phyloP scores from a whole-genome alignment of 2,329 filamentous ascomycete species.

The Trichoderma sp. region DNA sequence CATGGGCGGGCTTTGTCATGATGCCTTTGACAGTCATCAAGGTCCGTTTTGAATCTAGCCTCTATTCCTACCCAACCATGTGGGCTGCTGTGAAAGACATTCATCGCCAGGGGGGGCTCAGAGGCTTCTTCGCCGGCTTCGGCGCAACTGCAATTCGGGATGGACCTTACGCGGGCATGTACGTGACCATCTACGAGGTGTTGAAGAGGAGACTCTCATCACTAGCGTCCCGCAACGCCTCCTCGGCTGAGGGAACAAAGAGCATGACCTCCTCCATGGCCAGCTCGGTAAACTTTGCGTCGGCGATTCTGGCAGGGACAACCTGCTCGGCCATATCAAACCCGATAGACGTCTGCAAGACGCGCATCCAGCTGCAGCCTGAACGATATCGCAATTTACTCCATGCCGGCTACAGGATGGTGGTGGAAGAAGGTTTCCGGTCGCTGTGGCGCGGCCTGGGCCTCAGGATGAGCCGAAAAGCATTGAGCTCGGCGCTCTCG shows the following conservation, averaged over 20 bases:
- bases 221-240: slow-evolving; percentile 22
- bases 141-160: slow-evolving; percentile 91
- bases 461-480: slow-evolving; percentile 85
- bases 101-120: slow-evolving; percentile 64
- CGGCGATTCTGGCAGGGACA: slow-evolving; percentile 75
- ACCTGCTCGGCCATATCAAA: slow-evolving; percentile 88
- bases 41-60: slow-evolving; percentile 86
- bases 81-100: slow-evolving; percentile 73
- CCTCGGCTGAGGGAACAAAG: slow-evolving; percentile 20
- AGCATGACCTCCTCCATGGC: slow-evolving; percentile 34
- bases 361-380: slow-evolving; percentile 86
- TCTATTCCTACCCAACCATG: slow-evolving; percentile 81
- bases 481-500: slow-evolving; percentile 86
- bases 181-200: slow-evolving; percentile 91
- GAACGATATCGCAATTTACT: slow-evolving; percentile 77
- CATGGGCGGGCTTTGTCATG: slow-evolving; percentile 82
- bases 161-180: slow-evolving; percentile 93
- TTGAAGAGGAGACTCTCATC: slow-evolving; percentile 61
- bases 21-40: slow-evolving; percentile 98
- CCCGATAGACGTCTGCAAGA: slow-evolving; percentile 96
- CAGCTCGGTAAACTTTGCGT: slow-evolving; percentile 79
- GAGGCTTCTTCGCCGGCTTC: slow-evolving; percentile 90
- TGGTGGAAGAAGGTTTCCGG: slow-evolving; percentile 74
- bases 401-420: slow-evolving; percentile 72
- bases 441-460: slow-evolving; percentile 83